A percentile compares a stretch with the other conserved stretches of the same genome.
Evolutionary conservation across 2,329 filamentous ascomycete genomes (phyloP).

Genomic region (Paecilomyces sp.): DNA sequence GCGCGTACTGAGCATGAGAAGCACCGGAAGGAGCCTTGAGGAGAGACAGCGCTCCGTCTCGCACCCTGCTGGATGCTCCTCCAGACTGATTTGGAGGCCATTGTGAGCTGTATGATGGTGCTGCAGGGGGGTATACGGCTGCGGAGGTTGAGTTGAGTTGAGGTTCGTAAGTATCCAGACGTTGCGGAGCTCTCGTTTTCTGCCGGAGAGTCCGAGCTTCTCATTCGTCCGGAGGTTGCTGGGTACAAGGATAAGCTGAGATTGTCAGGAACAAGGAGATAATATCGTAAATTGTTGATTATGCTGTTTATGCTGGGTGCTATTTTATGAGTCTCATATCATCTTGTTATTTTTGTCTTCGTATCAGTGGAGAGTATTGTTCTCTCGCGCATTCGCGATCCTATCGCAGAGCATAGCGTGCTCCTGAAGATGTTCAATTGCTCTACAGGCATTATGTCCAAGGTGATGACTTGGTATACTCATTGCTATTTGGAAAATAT

Average conservation of each 20-base stretch:
- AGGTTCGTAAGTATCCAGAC: neutral
- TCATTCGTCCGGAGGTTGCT: neutral
- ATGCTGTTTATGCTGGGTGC: neutral
- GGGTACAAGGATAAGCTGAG: neutral
- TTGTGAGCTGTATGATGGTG: constrained; percentile 8
- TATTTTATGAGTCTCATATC: no score
- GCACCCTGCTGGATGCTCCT: constrained; percentile 27
- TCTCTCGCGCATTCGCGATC: no score
- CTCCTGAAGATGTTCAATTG: no score
- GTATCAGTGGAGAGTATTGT: no score
- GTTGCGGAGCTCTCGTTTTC: neutral
- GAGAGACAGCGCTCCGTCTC: constrained; percentile 18
- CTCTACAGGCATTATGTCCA: no score
- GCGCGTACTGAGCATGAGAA: constrained; percentile 43
- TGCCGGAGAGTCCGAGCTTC: neutral
- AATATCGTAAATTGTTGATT: neutral
- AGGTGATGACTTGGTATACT: no score
- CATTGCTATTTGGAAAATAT: no score
- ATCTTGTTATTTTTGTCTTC: no score
- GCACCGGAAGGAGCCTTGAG: constrained; percentile 36
- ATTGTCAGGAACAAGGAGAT: neutral
- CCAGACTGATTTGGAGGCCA: constrained; percentile 30
- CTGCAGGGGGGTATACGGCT: neutral
- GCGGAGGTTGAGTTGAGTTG: neutral
- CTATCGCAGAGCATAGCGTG: no score